Evolutionary conservation across 1,284 basidiomycete species (phyloP).

Genomic region (Rhizoctonia solani): DNA sequence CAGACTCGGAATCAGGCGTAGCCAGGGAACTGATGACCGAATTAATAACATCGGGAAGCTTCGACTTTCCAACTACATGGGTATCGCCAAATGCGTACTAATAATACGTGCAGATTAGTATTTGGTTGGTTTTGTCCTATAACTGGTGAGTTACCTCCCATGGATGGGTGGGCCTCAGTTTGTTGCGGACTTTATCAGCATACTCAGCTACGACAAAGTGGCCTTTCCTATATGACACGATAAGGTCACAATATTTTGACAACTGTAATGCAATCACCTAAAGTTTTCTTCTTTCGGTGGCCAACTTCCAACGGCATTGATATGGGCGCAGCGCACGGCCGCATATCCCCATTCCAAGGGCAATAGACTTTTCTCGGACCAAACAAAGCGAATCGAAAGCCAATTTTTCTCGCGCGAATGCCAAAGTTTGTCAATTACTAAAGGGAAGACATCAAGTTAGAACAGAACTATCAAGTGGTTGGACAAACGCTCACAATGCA

Average conservation of each 20-base stretch:
- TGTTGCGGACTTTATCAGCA: slow-evolving; percentile 69
- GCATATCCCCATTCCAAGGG: slow-evolving; percentile 83
- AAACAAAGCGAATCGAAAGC: slow-evolving; percentile 74
- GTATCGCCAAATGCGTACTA: slow-evolving; percentile 82
- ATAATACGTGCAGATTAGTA: background rate
- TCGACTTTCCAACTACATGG: slow-evolving; percentile 67
- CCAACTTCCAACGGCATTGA: slow-evolving; percentile 76
- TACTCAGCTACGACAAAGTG: slow-evolving; percentile 81
- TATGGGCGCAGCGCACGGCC: slow-evolving; percentile 71
- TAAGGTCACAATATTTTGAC: background rate
- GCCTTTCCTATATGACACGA: slow-evolving; percentile 58
- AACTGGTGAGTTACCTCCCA: slow-evolving; percentile 60
- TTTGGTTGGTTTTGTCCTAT: background rate
- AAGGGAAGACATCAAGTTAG: background rate
- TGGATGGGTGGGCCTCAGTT: slow-evolving; percentile 61
- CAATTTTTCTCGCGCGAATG: slow-evolving; percentile 70
- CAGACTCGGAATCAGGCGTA: slow-evolving; percentile 76
- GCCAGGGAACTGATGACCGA: slow-evolving; percentile 70
- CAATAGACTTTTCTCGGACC: slow-evolving; percentile 74
- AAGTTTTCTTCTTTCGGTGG: slow-evolving; percentile 81
- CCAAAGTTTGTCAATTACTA: slow-evolving; percentile 69
- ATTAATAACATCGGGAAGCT: slow-evolving; percentile 71
- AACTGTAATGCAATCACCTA: slow-evolving; percentile 52
- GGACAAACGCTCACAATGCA: slow-evolving; percentile 48
- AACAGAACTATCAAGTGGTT: background rate